Conservation (phyloP, 371 early-diverging fungal genomes). For the Mortierella sp. region DNA sequence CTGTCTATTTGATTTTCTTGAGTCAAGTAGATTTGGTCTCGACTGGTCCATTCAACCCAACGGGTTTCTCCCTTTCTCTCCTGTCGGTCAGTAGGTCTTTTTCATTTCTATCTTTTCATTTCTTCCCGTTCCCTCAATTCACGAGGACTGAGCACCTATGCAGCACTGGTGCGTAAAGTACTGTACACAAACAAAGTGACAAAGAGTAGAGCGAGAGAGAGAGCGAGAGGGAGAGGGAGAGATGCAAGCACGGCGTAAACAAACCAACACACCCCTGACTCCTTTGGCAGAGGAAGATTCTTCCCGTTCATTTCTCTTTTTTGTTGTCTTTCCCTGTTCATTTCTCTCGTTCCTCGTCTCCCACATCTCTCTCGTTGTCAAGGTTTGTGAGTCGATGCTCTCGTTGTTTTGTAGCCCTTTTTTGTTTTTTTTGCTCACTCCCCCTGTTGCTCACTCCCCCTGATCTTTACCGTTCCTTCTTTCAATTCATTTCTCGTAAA, state of each 20-base stretch:
- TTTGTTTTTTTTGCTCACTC: background rate
- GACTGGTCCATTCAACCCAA: background rate
- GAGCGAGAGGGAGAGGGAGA: background rate
- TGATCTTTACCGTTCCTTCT: background rate
- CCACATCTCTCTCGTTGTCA: background rate
- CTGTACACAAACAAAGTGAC: background rate
- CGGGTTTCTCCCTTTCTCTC: background rate
- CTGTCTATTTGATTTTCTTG: background rate
- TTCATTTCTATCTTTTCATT: background rate
- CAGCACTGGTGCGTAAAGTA: background rate
- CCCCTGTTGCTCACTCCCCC: background rate
- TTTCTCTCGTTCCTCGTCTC: background rate
- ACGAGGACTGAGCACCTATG: conserved; percentile 2
- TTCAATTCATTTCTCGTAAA: background rate
- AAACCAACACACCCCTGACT: background rate
- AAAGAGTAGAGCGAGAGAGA: background rate
- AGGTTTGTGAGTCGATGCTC: background rate
- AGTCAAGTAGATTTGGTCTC: background rate
- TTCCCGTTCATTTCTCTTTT: conserved; percentile 27
- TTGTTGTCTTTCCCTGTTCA: conserved; percentile 13
- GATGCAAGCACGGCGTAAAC: conserved; percentile 21
- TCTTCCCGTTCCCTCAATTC: background rate
- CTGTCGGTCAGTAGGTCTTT: background rate
- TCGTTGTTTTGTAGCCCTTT: background rate
- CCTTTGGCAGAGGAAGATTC: conserved; percentile 11